Conservation (phyloP, 1,284 basidiomycete species). For the Caloboletus inedulis region DNA sequence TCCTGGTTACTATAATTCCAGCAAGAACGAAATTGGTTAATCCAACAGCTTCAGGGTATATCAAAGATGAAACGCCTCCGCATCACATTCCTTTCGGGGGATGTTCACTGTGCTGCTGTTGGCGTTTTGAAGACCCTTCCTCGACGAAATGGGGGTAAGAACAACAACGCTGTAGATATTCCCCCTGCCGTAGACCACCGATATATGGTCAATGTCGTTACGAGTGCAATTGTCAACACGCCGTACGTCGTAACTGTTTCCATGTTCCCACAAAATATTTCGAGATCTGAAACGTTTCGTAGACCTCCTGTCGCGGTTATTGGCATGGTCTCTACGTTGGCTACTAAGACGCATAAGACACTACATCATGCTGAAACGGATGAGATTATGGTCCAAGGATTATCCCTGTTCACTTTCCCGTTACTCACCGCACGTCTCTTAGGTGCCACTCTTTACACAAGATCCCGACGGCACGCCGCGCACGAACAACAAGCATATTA, state of each 20-base stretch:
- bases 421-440: neutral
- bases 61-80: conserved; percentile 62
- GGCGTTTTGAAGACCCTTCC: conserved; percentile 70
- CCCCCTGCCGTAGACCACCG: conserved; percentile 63
- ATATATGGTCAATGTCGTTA: conserved; percentile 84
- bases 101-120: conserved; percentile 88
- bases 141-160: conserved; percentile 30
- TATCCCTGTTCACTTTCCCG: neutral
- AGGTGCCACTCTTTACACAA: conserved; percentile 76
- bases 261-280: neutral
- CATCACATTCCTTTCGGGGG: conserved; percentile 84
- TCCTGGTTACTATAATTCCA: conserved; percentile 31
- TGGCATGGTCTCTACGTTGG: conserved; percentile 75
- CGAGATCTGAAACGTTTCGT: conserved; percentile 12
- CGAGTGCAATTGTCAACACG: conserved; percentile 80
- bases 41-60: conserved; percentile 74
- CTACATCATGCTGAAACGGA: conserved; percentile 75
- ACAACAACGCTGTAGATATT: conserved; percentile 47
- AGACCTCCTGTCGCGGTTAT: conserved; percentile 78
- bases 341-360: conserved; percentile 82
- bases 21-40: conserved; percentile 89
- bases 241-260: conserved; percentile 49
- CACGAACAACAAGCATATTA: conserved; percentile 71
- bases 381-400: conserved; percentile 70
- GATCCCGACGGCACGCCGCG: conserved; percentile 74